These are phyloP conservation scores for cucumber (Cucumis sativus) DNA, from an alignment of 306 rosid genomes.

Conservation along the genomic window DNA sequence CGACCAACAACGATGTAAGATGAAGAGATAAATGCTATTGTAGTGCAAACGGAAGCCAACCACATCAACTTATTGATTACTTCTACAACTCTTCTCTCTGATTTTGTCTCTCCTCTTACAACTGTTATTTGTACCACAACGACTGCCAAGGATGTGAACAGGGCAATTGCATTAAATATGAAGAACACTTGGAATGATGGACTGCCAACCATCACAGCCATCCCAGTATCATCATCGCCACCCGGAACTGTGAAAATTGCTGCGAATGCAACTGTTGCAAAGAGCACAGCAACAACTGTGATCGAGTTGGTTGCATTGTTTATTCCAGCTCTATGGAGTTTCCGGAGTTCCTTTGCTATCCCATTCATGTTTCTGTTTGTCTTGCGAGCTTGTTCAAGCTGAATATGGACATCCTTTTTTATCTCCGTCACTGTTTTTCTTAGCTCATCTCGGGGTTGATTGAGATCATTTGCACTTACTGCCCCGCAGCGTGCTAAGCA, in stretches of 20 bases:
- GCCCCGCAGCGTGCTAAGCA: constrained; percentile 46
- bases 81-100: constrained; percentile 62
- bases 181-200: constrained; percentile 55
- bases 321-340: constrained; percentile 64
- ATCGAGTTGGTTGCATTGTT: constrained; percentile 79
- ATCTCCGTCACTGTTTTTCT: constrained; percentile 64
- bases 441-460: constrained; percentile 78
- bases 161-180: constrained; percentile 55
- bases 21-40: constrained; percentile 58
- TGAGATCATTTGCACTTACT: constrained; percentile 56
- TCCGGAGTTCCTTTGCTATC: constrained; percentile 60
- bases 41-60: constrained; percentile 68
- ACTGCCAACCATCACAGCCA: constrained; percentile 32
- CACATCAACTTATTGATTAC: constrained; percentile 92
- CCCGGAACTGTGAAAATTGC: constrained; percentile 90
- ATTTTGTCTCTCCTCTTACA: constrained; percentile 65
- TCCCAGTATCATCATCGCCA: constrained; percentile 40
- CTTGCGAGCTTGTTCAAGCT: constrained; percentile 80
- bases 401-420: constrained; percentile 56
- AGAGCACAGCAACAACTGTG: constrained; percentile 77
- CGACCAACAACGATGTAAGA: constrained; percentile 74
- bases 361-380: constrained; percentile 60
- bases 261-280: constrained; percentile 78
- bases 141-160: constrained; percentile 68
- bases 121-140: constrained; percentile 82